Evolutionary conservation across 176 grass and related monocot species (phyloP), one percentile per base, ranked within the genome.

Genomic region (Leersia perrieri): DNA sequence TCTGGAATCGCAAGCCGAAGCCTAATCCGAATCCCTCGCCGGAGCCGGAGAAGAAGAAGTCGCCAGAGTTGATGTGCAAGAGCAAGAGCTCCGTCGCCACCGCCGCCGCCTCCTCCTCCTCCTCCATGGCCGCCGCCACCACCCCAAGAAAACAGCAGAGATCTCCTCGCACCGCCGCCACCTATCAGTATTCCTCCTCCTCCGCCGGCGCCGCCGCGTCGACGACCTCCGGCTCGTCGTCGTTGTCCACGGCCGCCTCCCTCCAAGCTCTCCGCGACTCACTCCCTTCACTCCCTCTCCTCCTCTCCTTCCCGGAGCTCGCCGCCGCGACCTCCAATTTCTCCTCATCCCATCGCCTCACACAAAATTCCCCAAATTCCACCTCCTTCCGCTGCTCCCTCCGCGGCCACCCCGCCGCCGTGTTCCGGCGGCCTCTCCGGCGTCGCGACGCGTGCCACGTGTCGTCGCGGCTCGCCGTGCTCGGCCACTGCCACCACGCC

Each of bases 401-500:
- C 13, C 84, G 86, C 16, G 89, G 89, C 82, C 90, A 89, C 57
- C 78, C 90, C 5, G 88, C 86, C 28, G 92, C 86, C 11, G 81
- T 95, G 4, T 93, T 98, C 90, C 95, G 91, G 44, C 92, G 90
- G 74, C 78, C 80, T 30, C 91, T 93, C 40, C 92, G 92, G n/a
- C n/a, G n/a, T 18, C 85, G 90, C 66, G 84, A 74, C 5, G 62
- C 75, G 5, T 6, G 38, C 12, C 90, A 93, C 33, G 80, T 86
- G 9, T 13, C 84, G 7, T 60, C 60, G 0, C 86, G 86, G 20
- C 80, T 93, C 62, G 87, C 81, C 16, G 58, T 75, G 11, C 80
- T 95, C 23, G 90, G 90, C 8, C 91, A 92, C 88, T 90, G 89
- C 86, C 95, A 98, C 70, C 95, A 98, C 79, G 65, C 77, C 63